A percentile compares a stretch with the other conserved stretches of the same genome.
Conservation (phyloP, 2,329 filamentous ascomycete species). For the Pseudocercospora fuligena region DNA sequence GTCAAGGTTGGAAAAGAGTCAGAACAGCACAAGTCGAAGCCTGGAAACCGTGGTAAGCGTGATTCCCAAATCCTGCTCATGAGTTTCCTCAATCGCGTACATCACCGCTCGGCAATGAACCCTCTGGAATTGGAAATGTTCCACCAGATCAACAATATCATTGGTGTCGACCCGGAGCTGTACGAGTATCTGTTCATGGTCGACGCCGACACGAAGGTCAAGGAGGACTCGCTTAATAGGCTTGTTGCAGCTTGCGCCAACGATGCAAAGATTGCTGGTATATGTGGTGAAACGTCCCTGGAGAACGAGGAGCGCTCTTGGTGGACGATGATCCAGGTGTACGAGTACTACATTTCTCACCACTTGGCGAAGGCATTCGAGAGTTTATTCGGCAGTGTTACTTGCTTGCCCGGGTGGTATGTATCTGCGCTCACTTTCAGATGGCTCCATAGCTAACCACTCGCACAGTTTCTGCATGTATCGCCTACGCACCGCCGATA, state of each 20-base stretch:
- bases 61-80: constrained; percentile 95
- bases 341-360: constrained; percentile 99
- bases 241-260: constrained; percentile 91
- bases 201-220: constrained; percentile 93
- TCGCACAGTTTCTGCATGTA: constrained; percentile 93
- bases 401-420: constrained; percentile 98
- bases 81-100: constrained; percentile 97
- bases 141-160: constrained; percentile 99
- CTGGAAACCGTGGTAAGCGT: constrained; percentile 97
- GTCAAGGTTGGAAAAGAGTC: constrained; percentile 98
- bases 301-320: constrained; percentile 94
- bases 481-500: constrained; percentile 88
- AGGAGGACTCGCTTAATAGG: constrained; percentile 88
- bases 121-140: constrained; percentile 97
- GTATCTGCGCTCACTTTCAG: constrained; percentile 45
- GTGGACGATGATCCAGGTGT: constrained; percentile 99
- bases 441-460: constrained; percentile 56
- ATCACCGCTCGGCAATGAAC: constrained; percentile 91
- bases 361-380: constrained; percentile 97
- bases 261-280: constrained; percentile 94
- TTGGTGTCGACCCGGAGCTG: constrained; percentile 93
- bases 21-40: constrained; percentile 87
- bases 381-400: constrained; percentile 95
- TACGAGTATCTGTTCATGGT: constrained; percentile 98
- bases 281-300: constrained; percentile 94